phyloP scores from a whole-genome alignment of 2,329 filamentous ascomycete species.

The Claviceps sp. region DNA sequence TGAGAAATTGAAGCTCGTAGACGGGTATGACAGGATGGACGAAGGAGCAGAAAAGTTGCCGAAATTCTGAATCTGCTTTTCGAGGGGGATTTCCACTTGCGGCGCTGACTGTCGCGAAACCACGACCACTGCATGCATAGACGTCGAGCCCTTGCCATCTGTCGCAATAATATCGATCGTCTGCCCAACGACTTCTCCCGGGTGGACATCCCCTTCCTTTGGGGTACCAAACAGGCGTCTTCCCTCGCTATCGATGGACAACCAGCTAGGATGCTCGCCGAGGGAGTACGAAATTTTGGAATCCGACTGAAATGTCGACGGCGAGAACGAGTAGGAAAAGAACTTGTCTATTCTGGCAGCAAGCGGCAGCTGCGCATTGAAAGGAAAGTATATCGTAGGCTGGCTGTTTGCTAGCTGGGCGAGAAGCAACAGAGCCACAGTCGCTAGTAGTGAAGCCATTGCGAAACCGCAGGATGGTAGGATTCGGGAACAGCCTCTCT shows the following conservation, averaged over 20 bases:
- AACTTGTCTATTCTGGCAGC: slow-evolving; percentile 55
- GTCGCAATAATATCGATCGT: slow-evolving; percentile 56
- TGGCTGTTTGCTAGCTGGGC: slow-evolving; percentile 19
- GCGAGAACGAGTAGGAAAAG: slow-evolving; percentile 60
- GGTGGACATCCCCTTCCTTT: slow-evolving; percentile 30
- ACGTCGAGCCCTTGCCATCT: slow-evolving; percentile 49
- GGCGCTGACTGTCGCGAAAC: slow-evolving; percentile 48
- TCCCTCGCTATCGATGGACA: slow-evolving; percentile 52
- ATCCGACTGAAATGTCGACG: slow-evolving; percentile 57
- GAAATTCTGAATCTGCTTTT: slow-evolving; percentile 42
- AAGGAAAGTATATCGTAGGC: slow-evolving; percentile 48
- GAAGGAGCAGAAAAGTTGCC: slow-evolving; percentile 48
- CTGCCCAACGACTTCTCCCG: slow-evolving; percentile 41
- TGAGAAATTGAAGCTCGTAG: slow-evolving; percentile 37
- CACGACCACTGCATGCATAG: slow-evolving; percentile 56
- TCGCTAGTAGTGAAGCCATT: slow-evolving; percentile 18
- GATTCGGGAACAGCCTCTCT: not conserved
- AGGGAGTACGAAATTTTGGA: slow-evolving; percentile 56
- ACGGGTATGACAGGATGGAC: slow-evolving; percentile 42
- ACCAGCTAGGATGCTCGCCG: slow-evolving; percentile 54
- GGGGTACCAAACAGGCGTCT: slow-evolving; percentile 63
- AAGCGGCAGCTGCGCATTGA: slow-evolving; percentile 75
- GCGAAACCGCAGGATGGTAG: not conserved
- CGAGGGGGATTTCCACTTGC: slow-evolving; percentile 39
- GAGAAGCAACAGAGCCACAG: slow-evolving; percentile 16